Conservation (phyloP, 257 asterid species). For the Paulownia fortunei region DNA sequence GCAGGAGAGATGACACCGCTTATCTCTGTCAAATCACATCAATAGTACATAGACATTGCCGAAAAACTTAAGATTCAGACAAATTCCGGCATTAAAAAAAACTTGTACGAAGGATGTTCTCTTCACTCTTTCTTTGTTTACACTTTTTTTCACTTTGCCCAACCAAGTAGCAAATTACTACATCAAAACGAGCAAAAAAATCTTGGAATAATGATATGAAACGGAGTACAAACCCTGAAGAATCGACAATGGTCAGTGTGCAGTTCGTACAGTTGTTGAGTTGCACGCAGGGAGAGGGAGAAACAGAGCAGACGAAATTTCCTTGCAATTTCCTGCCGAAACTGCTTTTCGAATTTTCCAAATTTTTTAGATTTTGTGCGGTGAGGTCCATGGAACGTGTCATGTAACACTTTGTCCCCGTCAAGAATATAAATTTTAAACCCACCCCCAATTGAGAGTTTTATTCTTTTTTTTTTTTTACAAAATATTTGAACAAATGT, state of each 20-base stretch:
- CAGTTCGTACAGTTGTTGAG: constrained; percentile 10
- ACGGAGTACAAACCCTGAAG: constrained; percentile 17
- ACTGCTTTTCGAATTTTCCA: neutral
- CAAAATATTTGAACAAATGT: neutral
- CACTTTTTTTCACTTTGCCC: neutral
- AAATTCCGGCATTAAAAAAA: neutral
- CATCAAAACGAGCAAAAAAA: neutral
- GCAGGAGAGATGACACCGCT: constrained; percentile 81
- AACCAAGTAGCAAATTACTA: neutral
- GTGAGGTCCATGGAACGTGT: constrained; percentile 6
- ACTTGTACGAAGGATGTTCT: neutral
- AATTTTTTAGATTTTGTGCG: neutral
- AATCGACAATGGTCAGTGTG: constrained; percentile 13
- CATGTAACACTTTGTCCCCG: neutral
- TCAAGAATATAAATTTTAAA: too few relatives aligned
- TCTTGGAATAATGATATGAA: neutral
- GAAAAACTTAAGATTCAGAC: constrained; percentile 10
- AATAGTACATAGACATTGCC: constrained; percentile 25
- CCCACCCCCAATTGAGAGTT: too few relatives aligned
- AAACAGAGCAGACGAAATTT: constrained; percentile 1
- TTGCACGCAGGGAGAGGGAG: neutral
- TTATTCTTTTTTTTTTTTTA: too few relatives aligned
- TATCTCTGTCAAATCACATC: constrained; percentile 26
- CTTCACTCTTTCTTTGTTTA: neutral
- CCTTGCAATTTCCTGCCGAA: constrained; percentile 15